Evolutionary conservation across 805 yeast genomes (phyloP), one percentile per base, ranked within the genome.

Genomic region (Citeromyces matritensis): DNA sequence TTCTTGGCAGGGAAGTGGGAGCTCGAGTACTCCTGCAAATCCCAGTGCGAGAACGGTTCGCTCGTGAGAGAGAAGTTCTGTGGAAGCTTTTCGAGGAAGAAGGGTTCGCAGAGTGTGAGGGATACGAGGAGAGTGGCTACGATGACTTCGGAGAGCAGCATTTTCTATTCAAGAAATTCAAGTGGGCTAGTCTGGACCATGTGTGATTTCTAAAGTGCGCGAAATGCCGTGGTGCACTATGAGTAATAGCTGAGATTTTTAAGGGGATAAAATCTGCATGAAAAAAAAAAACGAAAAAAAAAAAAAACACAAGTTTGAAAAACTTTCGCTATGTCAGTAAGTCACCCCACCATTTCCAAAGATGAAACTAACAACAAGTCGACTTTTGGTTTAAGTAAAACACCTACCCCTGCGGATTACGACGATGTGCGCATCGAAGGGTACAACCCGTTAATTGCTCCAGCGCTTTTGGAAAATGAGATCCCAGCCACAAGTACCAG

Each of bases 361-460:
- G 5, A 17, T 17, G 21, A 17, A 17, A 17, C 21, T 17, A 17
- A 17, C 21, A 17, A 5, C 5, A 17, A 17, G 21, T 17, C 21
- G 7, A 17, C 6, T 17, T 17, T 17, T 17, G 21, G 21, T 17
- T 7, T 17, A 7, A 17, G 7, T 17, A 17, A 17, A 11, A 63
- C 73, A 9, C 79, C 79, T 27, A 57, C 61, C 30, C 73, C 72
- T 36, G 76, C 70, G 41, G 86, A 78, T 50, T 69, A 67, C 61
- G 76, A 69, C 42, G 88, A 82, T 44, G 78, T 79, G 43, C 39
- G 83, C 59, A 74, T 80, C 44, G 61, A 69, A 27, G 97, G 96
- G 26, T 88, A 88, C 67, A 88, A 85, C 49, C 97, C 97, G 14
- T 65, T 88, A 39, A 79, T 93, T n/a, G 82, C 97, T 9, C 97